Conservation (phyloP, 139 green algal genomes). For the Coccomyxa sp. region DNA sequence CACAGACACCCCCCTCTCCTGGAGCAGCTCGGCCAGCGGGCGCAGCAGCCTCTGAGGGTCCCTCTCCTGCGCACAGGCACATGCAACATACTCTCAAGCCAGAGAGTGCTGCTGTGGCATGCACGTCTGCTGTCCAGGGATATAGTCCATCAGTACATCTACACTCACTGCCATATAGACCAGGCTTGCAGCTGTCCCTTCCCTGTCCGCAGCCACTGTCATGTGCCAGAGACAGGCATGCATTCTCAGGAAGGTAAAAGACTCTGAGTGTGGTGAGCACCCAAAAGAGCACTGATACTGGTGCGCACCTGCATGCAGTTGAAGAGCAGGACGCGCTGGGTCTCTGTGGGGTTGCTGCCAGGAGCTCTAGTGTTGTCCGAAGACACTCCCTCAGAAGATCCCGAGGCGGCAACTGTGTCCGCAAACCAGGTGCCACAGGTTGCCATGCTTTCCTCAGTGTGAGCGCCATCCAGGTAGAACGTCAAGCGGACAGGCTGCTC, state of each 20-base stretch:
- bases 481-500: no score
- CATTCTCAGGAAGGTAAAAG: no score
- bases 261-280: no score
- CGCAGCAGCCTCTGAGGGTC: conserved; percentile 74
- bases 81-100: not conserved
- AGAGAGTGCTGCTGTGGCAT: not conserved
- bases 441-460: conserved; percentile 91
- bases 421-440: conserved; percentile 90
- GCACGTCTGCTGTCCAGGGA: not conserved
- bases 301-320: conserved; percentile 77
- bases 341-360: conserved; percentile 10
- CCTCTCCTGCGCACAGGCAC: conserved; percentile 58
- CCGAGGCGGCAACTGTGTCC: not conserved
- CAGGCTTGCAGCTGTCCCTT: not conserved
- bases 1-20: conserved; percentile 23
- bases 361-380: not conserved
- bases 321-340: conserved; percentile 82
- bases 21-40: conserved; percentile 44
- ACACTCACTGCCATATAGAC: not conserved
- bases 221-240: no score
- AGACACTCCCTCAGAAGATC: not conserved
- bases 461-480: conserved; percentile 94
- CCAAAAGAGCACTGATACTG: not conserved
- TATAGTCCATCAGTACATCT: not conserved
- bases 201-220: not conserved